A percentile compares a stretch with the other conserved stretches of the same genome.
Conservation (phyloP, 2,329 filamentous ascomycete species). For the Aspergillus sp. region DNA sequence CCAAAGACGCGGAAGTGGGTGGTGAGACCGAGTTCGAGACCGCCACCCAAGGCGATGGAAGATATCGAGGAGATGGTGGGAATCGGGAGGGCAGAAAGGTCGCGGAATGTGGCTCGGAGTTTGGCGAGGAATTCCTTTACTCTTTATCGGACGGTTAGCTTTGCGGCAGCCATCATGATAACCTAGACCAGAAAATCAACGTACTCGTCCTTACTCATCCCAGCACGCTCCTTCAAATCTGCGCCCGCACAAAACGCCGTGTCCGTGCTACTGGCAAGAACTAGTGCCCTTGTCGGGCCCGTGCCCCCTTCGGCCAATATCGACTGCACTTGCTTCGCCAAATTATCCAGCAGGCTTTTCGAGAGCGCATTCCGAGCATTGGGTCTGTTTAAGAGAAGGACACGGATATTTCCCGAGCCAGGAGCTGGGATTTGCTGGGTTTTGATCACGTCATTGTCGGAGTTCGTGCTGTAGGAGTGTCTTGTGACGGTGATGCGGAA, state of each 20-base stretch:
- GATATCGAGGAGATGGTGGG: slow-evolving; percentile 86
- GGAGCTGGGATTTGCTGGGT: slow-evolving; percentile 70
- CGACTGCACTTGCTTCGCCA: slow-evolving; percentile 65
- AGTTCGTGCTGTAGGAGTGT: slow-evolving; percentile 22
- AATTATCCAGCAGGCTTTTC: slow-evolving; percentile 61
- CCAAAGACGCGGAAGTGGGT: slow-evolving; percentile 85
- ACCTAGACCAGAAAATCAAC: slow-evolving; percentile 18
- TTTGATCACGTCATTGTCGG: slow-evolving; percentile 47
- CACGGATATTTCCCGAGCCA: slow-evolving; percentile 73
- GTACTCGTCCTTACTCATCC: slow-evolving; percentile 72
- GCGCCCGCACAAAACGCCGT: slow-evolving; percentile 88
- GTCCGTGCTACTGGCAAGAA: slow-evolving; percentile 80
- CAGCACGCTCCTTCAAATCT: slow-evolving; percentile 79
- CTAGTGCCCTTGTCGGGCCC: slow-evolving; percentile 66
- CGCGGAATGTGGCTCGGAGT: slow-evolving; percentile 68
- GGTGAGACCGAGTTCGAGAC: slow-evolving; percentile 83
- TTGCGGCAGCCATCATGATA: neutral
- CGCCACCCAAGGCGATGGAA: slow-evolving; percentile 81
- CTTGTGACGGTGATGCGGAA: slow-evolving; percentile 26
- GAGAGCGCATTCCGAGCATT: slow-evolving; percentile 87
- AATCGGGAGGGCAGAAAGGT: slow-evolving; percentile 68
- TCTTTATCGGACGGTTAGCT: neutral
- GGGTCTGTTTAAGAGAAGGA: slow-evolving; percentile 82
- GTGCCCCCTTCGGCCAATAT: slow-evolving; percentile 55
- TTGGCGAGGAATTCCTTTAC: slow-evolving; percentile 66